phyloP scores from a whole-genome alignment of 2,329 filamentous ascomycete genomes.

The Apiospora pterosperma region DNA sequence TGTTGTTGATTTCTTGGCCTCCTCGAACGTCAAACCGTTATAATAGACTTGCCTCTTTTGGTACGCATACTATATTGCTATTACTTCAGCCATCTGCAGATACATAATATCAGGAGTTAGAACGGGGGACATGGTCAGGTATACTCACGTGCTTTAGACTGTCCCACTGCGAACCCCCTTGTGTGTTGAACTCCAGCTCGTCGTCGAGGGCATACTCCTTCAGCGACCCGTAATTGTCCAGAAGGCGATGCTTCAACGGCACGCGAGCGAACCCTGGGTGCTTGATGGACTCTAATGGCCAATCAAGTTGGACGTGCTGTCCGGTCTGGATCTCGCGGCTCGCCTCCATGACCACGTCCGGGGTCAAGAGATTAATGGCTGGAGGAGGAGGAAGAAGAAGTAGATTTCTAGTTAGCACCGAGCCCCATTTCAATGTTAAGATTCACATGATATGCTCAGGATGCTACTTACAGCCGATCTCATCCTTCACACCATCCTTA shows the following conservation, averaged over 20 bases:
- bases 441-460: neutral
- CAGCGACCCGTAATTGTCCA: neutral
- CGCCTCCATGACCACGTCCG: neutral
- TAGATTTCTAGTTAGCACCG: too few species aligned
- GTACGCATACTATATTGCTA: neutral
- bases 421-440: neutral
- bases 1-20: slow-evolving; percentile 12
- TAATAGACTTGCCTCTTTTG: neutral
- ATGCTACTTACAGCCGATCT: neutral
- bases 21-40: neutral
- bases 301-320: neutral
- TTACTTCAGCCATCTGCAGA: too few species aligned
- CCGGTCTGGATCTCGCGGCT: neutral
- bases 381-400: neutral
- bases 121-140: neutral
- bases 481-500: neutral
- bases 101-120: too few species aligned
- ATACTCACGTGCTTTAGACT: slow-evolving; percentile 1
- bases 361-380: neutral
- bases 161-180: slow-evolving; percentile 11
- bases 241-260: neutral
- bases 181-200: slow-evolving; percentile 11
- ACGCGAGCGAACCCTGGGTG: neutral
- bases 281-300: neutral
- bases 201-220: neutral